These are phyloP conservation scores for Pichia sp. DNA, from an alignment of 1,139 yeast genomes.

Conservation along the genomic window DNA sequence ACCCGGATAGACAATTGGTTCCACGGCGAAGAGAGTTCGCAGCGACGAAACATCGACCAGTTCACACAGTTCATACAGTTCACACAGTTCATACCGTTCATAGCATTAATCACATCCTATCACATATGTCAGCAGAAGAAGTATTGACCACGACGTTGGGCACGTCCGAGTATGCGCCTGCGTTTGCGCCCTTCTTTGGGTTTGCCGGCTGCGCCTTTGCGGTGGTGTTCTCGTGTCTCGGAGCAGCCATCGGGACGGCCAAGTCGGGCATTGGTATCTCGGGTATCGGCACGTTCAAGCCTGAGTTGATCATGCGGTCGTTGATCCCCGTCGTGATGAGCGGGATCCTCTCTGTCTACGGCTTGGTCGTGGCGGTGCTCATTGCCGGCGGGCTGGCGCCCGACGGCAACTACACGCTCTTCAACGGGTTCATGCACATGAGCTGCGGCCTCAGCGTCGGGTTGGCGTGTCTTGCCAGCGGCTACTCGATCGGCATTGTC, in stretches of 20 bases:
- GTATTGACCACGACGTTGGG: neutral
- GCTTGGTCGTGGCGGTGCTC: slow-evolving; percentile 90
- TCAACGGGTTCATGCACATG: slow-evolving; percentile 94
- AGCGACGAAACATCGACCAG: neutral
- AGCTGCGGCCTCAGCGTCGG: slow-evolving; percentile 96
- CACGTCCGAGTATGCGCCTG: slow-evolving; percentile 46
- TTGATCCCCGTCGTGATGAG: slow-evolving; percentile 96
- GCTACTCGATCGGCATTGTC: slow-evolving; percentile 97
- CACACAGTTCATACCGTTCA: neutral
- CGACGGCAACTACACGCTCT: slow-evolving; percentile 68
- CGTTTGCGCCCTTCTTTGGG: slow-evolving; percentile 92
- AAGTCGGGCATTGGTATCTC: slow-evolving; percentile 97
- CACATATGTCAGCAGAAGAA: neutral
- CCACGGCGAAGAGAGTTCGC: neutral
- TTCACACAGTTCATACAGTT: neutral
- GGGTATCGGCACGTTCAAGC: slow-evolving; percentile 82
- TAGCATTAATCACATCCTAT: neutral
- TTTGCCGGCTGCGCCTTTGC: slow-evolving; percentile 95
- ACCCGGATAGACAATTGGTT: neutral
- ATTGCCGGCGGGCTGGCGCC: slow-evolving; percentile 92
- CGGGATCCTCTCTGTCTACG: slow-evolving; percentile 95
- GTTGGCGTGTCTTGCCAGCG: slow-evolving; percentile 93
- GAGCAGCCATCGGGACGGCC: slow-evolving; percentile 98
- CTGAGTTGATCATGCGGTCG: slow-evolving; percentile 78
- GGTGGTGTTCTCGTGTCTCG: slow-evolving; percentile 83